Conservation (phyloP, 495 filamentous ascomycete genomes). For the Alectoria sarmentosa region DNA sequence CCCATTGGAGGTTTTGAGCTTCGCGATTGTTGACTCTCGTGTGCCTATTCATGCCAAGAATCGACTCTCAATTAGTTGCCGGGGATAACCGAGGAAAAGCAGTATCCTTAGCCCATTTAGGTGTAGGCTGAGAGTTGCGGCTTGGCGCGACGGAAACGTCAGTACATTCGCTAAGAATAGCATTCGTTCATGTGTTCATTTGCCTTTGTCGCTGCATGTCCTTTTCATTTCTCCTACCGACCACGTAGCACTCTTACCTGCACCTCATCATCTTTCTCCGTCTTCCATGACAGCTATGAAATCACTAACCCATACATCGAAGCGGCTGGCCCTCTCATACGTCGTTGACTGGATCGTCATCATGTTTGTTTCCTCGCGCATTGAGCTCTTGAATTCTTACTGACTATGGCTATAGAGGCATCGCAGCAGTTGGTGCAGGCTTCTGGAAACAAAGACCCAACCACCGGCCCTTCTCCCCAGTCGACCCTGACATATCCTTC, state of each 20-base stretch:
- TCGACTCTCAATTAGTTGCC: too few species aligned
- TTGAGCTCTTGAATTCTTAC: not conserved
- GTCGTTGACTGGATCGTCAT: constrained; percentile 50
- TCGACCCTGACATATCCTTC: constrained; percentile 51
- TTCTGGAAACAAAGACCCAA: constrained; percentile 39
- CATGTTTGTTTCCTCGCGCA: constrained; percentile 31
- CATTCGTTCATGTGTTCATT: too few species aligned
- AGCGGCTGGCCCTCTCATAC: constrained; percentile 34
- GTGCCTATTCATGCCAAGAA: too few species aligned
- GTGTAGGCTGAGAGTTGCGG: too few species aligned
- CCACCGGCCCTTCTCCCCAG: constrained; percentile 41
- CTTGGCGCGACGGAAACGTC: not conserved
- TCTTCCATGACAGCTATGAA: not conserved
- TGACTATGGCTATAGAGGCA: constrained; percentile 30
- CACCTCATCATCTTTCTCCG: not conserved
- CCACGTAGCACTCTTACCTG: not conserved
- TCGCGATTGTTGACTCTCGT: too few species aligned
- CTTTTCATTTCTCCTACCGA: too few species aligned
- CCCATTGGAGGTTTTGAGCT: too few species aligned
- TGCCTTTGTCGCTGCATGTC: not conserved
- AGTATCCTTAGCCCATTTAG: too few species aligned
- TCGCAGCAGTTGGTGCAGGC: constrained; percentile 41
- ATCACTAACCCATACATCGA: not conserved
- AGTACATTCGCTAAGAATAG: not conserved
- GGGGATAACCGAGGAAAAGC: too few species aligned